Conservation (phyloP, 2,329 filamentous ascomycete genomes). For the Myriosclerotinia duriaeana region DNA sequence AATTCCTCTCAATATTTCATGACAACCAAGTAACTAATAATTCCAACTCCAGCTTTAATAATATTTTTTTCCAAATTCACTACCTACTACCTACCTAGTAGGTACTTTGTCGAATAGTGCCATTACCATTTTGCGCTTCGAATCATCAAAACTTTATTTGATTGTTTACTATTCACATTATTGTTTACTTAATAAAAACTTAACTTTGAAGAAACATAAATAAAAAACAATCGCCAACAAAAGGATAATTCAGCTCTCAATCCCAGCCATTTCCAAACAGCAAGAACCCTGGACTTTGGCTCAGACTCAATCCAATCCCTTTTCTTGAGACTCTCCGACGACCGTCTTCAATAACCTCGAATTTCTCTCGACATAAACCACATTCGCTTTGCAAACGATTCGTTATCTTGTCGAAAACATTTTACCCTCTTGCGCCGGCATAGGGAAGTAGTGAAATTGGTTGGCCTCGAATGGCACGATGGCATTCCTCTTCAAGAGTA, state of each 20-base stretch:
- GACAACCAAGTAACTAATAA: no score
- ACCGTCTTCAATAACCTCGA: constrained; percentile 15
- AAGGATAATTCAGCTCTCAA: background rate
- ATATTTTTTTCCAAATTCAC: no score
- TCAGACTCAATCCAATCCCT: constrained; percentile 19
- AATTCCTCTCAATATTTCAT: no score
- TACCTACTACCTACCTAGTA: no score
- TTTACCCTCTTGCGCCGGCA: constrained; percentile 13
- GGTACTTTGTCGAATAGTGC: no score
- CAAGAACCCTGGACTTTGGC: constrained; percentile 20
- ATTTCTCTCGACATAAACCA: constrained; percentile 14
- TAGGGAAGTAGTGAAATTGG: constrained; percentile 27
- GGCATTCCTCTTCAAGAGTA: constrained; percentile 82
- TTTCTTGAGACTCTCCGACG: constrained; percentile 7
- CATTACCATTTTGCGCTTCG: no score
- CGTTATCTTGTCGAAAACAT: background rate
- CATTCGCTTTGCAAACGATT: constrained; percentile 2
- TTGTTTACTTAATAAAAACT: constrained; percentile 1
- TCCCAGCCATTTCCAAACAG: constrained; percentile 24
- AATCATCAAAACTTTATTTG: background rate
- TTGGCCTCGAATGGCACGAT: constrained; percentile 51
- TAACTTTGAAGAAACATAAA: background rate
- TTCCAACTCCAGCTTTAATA: no score
- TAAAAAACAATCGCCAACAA: constrained; percentile 9
- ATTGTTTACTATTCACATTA: constrained; percentile 6